Conservation (phyloP, 495 filamentous ascomycete genomes). For the Cudoniella acicularis region DNA sequence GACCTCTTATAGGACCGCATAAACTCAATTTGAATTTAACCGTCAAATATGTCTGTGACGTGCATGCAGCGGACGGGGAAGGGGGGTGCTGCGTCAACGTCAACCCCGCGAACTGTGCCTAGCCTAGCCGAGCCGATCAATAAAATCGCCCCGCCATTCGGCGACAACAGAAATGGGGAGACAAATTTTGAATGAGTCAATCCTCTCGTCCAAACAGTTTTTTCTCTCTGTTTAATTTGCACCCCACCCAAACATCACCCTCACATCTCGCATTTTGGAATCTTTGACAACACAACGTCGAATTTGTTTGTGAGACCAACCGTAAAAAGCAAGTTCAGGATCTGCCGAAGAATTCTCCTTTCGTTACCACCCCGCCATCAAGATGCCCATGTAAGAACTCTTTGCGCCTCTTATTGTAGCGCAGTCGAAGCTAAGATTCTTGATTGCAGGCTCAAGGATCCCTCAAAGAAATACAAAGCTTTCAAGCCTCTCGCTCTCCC, state of each 20-base stretch:
- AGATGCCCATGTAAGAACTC: conserved; percentile 25
- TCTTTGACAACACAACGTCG: too few species aligned
- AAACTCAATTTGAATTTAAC: too few species aligned
- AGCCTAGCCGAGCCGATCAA: too few species aligned
- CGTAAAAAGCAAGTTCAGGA: conserved; percentile 9
- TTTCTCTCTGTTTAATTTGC: too few species aligned
- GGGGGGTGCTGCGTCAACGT: too few species aligned
- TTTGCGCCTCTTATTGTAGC: neutral
- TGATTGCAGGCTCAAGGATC: conserved; percentile 80
- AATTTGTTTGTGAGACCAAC: neutral
- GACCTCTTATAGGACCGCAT: too few species aligned
- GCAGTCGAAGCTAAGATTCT: neutral
- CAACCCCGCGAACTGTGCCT: too few species aligned
- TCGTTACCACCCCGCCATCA: conserved; percentile 19
- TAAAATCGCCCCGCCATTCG: neutral
- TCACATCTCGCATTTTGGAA: neutral
- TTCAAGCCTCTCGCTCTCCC: conserved; percentile 73
- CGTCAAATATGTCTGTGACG: too few species aligned
- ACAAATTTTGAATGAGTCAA: conserved; percentile 6
- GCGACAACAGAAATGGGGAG: neutral
- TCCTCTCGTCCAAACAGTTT: too few species aligned
- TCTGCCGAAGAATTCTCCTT: neutral
- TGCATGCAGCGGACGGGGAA: too few species aligned
- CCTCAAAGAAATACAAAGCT: conserved; percentile 83
- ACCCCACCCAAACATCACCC: neutral